Conservation (phyloP, 2,329 filamentous ascomycete species). For the Neofusicoccum ribis region DNA sequence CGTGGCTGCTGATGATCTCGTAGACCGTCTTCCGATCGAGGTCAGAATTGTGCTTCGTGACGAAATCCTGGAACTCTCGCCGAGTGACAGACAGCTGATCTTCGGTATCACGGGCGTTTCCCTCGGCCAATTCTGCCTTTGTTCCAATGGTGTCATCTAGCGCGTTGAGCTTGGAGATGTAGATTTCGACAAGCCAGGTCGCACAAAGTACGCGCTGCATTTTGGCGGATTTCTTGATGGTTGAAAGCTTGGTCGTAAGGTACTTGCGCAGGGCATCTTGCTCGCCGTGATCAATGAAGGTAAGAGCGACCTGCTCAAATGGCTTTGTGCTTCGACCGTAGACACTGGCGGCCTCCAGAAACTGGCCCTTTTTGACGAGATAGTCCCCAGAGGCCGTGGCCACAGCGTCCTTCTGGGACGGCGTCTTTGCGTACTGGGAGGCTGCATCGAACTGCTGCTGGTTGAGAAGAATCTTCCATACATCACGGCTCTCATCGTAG, state of each 20-base stretch:
- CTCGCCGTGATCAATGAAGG: constrained; percentile 86
- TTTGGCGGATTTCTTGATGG: constrained; percentile 75
- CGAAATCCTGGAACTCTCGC: constrained; percentile 85
- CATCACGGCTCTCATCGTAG: constrained; percentile 83
- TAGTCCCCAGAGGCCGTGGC: constrained; percentile 90
- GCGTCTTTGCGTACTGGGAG: constrained; percentile 77
- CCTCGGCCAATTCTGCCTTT: constrained; percentile 76
- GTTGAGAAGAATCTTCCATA: constrained; percentile 92
- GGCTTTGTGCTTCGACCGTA: constrained; percentile 96
- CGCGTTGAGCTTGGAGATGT: constrained; percentile 94
- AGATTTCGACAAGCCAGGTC: constrained; percentile 92
- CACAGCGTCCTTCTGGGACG: constrained; percentile 83
- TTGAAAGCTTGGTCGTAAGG: constrained; percentile 77
- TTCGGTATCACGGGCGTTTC: constrained; percentile 68
- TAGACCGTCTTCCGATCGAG: constrained; percentile 91
- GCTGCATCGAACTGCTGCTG: constrained; percentile 86
- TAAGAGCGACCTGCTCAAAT: constrained; percentile 92
- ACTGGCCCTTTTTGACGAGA: constrained; percentile 78
- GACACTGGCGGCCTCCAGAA: constrained; percentile 79
- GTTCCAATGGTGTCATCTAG: constrained; percentile 93
- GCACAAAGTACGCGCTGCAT: constrained; percentile 98
- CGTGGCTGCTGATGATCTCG: constrained; percentile 93
- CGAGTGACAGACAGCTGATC: constrained; percentile 70
- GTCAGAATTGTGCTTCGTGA: constrained; percentile 79
- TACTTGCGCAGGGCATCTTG: constrained; percentile 91